Conservation (phyloP, 805 yeast species). For the Jamesozyma gamospora region DNA sequence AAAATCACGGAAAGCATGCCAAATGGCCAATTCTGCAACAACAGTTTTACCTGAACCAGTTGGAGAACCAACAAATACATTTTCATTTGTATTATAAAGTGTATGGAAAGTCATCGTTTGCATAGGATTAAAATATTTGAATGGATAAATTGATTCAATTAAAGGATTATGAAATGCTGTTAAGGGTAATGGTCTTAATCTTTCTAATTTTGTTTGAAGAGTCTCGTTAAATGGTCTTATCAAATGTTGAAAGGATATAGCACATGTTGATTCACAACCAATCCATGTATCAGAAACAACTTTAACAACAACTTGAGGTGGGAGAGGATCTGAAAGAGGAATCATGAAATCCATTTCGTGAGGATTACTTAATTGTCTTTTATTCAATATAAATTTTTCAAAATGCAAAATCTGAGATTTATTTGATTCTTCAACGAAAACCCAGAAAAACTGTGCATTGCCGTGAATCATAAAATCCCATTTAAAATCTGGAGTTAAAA, state of each 20-base stretch:
- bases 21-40: constrained; percentile 92
- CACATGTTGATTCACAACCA: constrained; percentile 66
- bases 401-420: constrained; percentile 65
- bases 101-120: constrained; percentile 95
- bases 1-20: constrained; percentile 83
- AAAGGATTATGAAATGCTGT: constrained; percentile 62
- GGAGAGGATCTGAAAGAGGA: constrained; percentile 81
- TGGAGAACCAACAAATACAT: constrained; percentile 92
- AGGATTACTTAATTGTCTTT: constrained; percentile 39
- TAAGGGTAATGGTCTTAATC: constrained; percentile 78
- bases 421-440: constrained; percentile 80
- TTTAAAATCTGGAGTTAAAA: constrained; percentile 61
- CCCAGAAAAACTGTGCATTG: constrained; percentile 79
- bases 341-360: constrained; percentile 88
- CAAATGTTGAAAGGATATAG: constrained; percentile 82
- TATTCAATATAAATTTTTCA: constrained; percentile 65
- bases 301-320: constrained; percentile 75
- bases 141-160: constrained; percentile 63
- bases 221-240: constrained; percentile 85
- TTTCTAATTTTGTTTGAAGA: constrained; percentile 66
- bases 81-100: constrained; percentile 64
- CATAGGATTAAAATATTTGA: constrained; percentile 93
- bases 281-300: constrained; percentile 82
- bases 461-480: constrained; percentile 87
- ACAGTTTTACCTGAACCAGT: constrained; percentile 98